Evolutionary conservation across 208 protist species (phyloP), one percentile per base, ranked within the genome.

Genomic region (Leishmania guyanensis): DNA sequence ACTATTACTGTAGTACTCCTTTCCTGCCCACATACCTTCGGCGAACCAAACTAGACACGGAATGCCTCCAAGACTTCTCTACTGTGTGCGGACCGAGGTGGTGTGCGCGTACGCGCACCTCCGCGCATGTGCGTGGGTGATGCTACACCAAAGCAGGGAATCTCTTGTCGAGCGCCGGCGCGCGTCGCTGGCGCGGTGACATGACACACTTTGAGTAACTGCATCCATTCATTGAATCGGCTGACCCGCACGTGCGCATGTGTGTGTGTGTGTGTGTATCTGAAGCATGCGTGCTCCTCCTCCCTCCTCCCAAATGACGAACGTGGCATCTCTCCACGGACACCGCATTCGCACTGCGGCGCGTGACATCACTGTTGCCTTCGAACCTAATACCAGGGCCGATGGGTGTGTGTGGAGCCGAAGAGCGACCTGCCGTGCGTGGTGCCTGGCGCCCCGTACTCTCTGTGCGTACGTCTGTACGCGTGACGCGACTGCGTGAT

Each of bases 91-190:
- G 33, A 36, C 26, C 58, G 58, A 64, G 12, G 58, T 29, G 26
- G 58, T 56, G 33, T 46, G 26, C 60, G 39, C 33, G 71, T n/a
- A 70, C 29, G 39, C 10, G 46, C 65, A 5, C 65, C 36, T 6
- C 65, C 65, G 39, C 39, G 26, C 29, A 54, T 66, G 64, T 48
- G 62, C 48, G 58, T 17, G n/a, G 50, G 48, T 87, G 75, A 82
- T 83, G 71, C 86, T 65, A 84, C 75, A 81, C 82, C 78, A 86
- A 88, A 88, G 85, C 77, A 86, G 82, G 79, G 78, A 84, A 82
- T 81, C 84, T 87, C 84, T 87, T 87, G 84, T 87, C 84, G 84
- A 87, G 78, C 80, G 78, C 56, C 65, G 73, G 65, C 78, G 71
- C 73, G 64, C 73, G 39, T 73, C 66, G 62, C 66, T 69, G 58